Evolutionary conservation across 140 eudicot genomes (phyloP), one percentile per base, ranked within the genome.

Genomic region (Erigeron philadelphicus): DNA sequence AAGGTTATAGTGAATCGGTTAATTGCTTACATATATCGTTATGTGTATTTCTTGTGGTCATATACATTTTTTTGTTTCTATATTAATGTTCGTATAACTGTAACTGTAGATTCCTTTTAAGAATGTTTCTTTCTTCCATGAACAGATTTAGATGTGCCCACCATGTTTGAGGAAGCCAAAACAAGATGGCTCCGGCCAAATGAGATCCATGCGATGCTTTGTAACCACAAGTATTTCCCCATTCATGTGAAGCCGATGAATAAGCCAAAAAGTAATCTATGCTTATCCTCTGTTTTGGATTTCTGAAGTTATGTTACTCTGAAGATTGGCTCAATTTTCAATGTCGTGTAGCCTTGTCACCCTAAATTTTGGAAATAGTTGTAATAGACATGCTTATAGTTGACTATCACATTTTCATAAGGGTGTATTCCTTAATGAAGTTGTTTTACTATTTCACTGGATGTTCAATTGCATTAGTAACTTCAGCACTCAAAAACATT

Each of bases 151-250:
- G 98, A 88, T 78, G 73, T 92, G 15, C 72, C 61, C 60, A 74
- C 71, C 81, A 89, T 88, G 76, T 75, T 83, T 84, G 95, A 86
- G 72, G 98, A 92, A 83, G 96, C 98, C 35, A 84, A 80, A 76
- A 55, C 83, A 56, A 83, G 98, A 81, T 92, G 98, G 98, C 91
- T 92, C 31, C 73, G 96, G 61, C 95, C 98, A 19, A 92, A 92
- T 72, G 98, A 92, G 86, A 89, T 92, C 78, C 93, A 92, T 78
- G 98, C 98, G 56, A 81, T 92, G 38, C 93, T 92, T 44, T 82
- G 88, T 61, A 92, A 92, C 84, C 74, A 82, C 78, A 84, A 79
- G 74, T 54, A 79, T 73, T 92, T 92, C 81, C 81, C 61, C 72
- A 66, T 88, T 70, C 69, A 79, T 25, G 92, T 88, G 76, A 92